phyloP scores from a whole-genome alignment of 2,329 filamentous ascomycete species.

The Botrytis fragariae region DNA sequence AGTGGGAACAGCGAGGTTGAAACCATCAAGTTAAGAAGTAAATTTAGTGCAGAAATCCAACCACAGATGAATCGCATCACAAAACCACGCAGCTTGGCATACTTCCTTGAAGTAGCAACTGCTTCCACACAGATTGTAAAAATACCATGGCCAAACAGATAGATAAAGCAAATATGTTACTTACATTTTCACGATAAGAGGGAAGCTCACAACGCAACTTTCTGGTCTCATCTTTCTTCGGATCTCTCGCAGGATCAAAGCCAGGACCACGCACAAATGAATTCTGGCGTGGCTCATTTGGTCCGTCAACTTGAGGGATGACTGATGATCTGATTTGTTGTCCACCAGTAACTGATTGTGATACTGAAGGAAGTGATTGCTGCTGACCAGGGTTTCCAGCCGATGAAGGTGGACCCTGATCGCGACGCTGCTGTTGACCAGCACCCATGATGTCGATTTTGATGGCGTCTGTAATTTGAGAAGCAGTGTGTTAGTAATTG shows the following conservation, averaged over 20 bases:
- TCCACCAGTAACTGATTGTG: background rate
- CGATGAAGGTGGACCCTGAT: background rate
- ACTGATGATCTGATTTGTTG: background rate
- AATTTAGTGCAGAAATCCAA: background rate
- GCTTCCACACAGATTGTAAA: background rate
- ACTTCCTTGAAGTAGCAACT: conserved; percentile 10
- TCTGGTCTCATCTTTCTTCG: conserved; percentile 28
- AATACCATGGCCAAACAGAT: background rate
- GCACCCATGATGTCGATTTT: conserved; percentile 12
- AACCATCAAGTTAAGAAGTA: background rate
- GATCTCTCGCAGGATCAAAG: conserved; percentile 44
- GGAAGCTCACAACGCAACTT: conserved; percentile 52
- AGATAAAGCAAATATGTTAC: background rate
- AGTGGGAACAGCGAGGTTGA: background rate
- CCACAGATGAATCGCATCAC: no score
- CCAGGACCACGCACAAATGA: conserved; percentile 39
- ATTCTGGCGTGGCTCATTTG: conserved; percentile 19
- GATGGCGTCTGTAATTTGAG: background rate
- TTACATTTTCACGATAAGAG: conserved; percentile 15
- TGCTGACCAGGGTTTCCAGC: conserved; percentile 1
- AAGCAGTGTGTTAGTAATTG: background rate
- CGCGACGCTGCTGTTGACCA: conserved; percentile 1
- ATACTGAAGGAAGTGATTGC: background rate
- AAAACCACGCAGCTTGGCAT: background rate
- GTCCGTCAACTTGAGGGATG: conserved; percentile 8